Base-by-base conservation (phyloP, 441 rosid species). In the Gossypium gossypioides region DNA sequence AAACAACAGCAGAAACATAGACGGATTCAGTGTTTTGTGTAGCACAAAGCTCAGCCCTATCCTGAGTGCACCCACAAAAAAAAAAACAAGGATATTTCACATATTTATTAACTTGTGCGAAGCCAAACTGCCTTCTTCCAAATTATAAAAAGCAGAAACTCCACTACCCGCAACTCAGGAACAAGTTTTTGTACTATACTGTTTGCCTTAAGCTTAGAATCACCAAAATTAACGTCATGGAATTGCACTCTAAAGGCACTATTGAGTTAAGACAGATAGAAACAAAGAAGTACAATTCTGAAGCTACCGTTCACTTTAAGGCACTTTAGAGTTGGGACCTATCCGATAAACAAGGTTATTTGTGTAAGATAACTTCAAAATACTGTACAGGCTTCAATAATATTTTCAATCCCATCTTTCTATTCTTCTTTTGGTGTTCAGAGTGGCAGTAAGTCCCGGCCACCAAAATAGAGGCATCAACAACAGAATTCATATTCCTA, bases 1-100 rank as follows among this genome's bases (percentile, higher is more conserved):
- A 81, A 95, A 87, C 80, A 92, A 84, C 80, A 95, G 79, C 75
- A 95, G 84, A 76, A 84, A 85, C 84, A 91, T 80, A 75, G 99
- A 80, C 72, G 95, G 85, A 77, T 82, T 85, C 71, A 84, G 61
- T 58, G 88, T 73, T 83, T 77, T 81, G 83, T 84, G 88, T 71
- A 90, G 78, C 76, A 80, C 61, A 71, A 91, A 82, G 78, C 96
- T 92, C 66, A 81, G 75, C 86, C 88, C 82, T 79, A 95, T 87
- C 96, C 99, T 95, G 93, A 72, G 81, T 58, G 71, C 15, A 80
- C 76, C 66, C 58, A 73, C 71, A 34, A 65, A 71, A 5, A 34
- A 65, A 71, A 5, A 67, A 67, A 55, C 12, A 62, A 51, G 18
- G 7, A 62, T 40, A 73, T 8, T 58, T 71, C 58, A 50, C 18